These are phyloP conservation scores for Leccinum fibrillosum DNA, from an alignment of 768 basidiomycete genomes.

Conservation along the genomic window DNA sequence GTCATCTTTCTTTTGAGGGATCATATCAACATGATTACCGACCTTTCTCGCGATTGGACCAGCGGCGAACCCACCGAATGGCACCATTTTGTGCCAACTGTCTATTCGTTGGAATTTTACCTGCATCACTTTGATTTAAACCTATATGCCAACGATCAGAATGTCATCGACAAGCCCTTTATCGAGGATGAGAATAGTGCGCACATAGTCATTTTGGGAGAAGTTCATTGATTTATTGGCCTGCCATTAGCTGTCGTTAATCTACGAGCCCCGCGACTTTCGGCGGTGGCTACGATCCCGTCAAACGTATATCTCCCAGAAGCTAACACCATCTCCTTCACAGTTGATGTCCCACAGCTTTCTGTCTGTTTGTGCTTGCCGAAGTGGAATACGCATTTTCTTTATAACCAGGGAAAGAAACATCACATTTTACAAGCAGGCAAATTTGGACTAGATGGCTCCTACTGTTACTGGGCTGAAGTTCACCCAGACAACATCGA, in stretches of 20 bases:
- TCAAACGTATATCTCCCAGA: constrained; percentile 73
- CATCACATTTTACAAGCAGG: constrained; percentile 61
- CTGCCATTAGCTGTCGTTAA: constrained; percentile 63
- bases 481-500: constrained; percentile 73
- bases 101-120: constrained; percentile 68
- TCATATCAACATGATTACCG: constrained; percentile 91
- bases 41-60: constrained; percentile 90
- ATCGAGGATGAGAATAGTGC: constrained; percentile 82
- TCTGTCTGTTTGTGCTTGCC: constrained; percentile 66
- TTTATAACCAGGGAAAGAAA: constrained; percentile 60
- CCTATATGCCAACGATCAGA: constrained; percentile 91
- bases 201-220: constrained; percentile 3
- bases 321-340: constrained; percentile 63
- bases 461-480: constrained; percentile 71
- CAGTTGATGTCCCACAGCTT: constrained; percentile 55
- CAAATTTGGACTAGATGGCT: constrained; percentile 55
- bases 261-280: constrained; percentile 56
- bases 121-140: constrained; percentile 76
- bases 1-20: constrained; percentile 80
- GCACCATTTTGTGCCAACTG: constrained; percentile 78
- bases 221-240: background rate
- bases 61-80: constrained; percentile 80
- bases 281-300: constrained; percentile 53
- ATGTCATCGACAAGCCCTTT: constrained; percentile 89
- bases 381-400: constrained; percentile 82